Evolutionary conservation across 2,329 filamentous ascomycete genomes (phyloP).

Genomic region (Ophiocordyceps camponoti-saundersi): DNA sequence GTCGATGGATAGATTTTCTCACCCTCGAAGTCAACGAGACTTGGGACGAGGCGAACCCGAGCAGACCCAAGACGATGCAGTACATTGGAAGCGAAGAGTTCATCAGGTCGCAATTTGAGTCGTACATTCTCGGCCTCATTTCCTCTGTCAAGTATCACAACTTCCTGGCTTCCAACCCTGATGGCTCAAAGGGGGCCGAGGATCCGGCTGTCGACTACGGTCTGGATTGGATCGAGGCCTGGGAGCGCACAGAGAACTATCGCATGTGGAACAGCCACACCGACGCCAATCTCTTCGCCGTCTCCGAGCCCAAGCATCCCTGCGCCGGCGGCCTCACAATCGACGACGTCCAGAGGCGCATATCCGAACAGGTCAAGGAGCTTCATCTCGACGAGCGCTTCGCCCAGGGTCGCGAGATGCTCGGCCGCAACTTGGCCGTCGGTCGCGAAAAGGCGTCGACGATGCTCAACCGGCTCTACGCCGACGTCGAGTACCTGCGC

Average conservation of each 20-base stretch:
- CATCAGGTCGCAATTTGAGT: slow-evolving; percentile 91
- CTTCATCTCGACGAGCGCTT: slow-evolving; percentile 86
- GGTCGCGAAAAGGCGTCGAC: slow-evolving; percentile 77
- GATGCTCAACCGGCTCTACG: slow-evolving; percentile 76
- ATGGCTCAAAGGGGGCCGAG: slow-evolving; percentile 57
- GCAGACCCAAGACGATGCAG: slow-evolving; percentile 80
- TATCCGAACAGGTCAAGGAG: slow-evolving; percentile 85
- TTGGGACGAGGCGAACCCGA: slow-evolving; percentile 85
- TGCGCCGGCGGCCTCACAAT: slow-evolving; percentile 85
- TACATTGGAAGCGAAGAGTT: slow-evolving; percentile 96
- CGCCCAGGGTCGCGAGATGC: slow-evolving; percentile 62
- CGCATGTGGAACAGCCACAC: slow-evolving; percentile 68
- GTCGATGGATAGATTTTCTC: slow-evolving; percentile 91
- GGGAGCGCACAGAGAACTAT: slow-evolving; percentile 81
- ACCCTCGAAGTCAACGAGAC: slow-evolving; percentile 89
- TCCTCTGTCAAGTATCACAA: slow-evolving; percentile 81
- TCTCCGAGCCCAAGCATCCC: slow-evolving; percentile 83
- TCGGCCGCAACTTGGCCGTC: slow-evolving; percentile 78
- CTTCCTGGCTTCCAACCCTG: slow-evolving; percentile 48
- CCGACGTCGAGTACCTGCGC: slow-evolving; percentile 59
- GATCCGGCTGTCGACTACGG: slow-evolving; percentile 78
- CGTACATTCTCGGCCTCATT: slow-evolving; percentile 80
- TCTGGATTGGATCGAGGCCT: slow-evolving; percentile 69
- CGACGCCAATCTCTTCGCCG: slow-evolving; percentile 81
- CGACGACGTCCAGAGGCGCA: slow-evolving; percentile 80